Base-by-base conservation (phyloP, 2,329 filamentous ascomycete species). In the Phoma sp. region DNA sequence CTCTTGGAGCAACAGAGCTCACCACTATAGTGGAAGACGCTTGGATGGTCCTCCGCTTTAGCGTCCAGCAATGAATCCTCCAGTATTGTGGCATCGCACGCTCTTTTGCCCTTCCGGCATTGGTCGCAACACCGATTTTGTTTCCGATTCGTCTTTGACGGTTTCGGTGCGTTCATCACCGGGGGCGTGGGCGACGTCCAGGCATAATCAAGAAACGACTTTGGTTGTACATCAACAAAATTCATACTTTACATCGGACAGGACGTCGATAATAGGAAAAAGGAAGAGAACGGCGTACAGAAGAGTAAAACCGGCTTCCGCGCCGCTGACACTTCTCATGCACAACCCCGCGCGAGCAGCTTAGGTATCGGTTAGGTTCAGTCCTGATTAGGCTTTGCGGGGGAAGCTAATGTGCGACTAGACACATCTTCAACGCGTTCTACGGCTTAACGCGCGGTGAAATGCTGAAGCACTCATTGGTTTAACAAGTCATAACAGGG, bases 91-190 rank as follows among this genome's bases (percentile, higher is more conserved):
- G 76, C 77, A 59, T 81, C 77, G 62, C 78, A 81, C 6, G 75
- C 77, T 50, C 77, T 66, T 60, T 80, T 80, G 21, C 78, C 78
- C 57, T 76, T 77, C 21, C 78, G 73, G 60, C 78, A 81, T 51
- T 78, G 78, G 53, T 81, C 78, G 58, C 78, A 81, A 55, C 77
- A 80, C 43, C 78, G 72, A 52, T 78, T 73, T 51, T 79, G 77
- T 54, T 76, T 76, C 39, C 76, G 72, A 41, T 65, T 69, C 10
- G 72, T 72, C 44, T 70, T 72, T n/a, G 67, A 70, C 27, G 64
- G 51, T 49, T 73, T 73, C 21, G 61, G 47, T 15, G 54, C 40
- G 37, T 53, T 64, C 43, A 63, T 55, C 43, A 55, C 52, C 37
- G 63, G 53, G 25, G 67, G 57, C 36, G 69, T 65, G 39, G 72